Evolutionary conservation across 805 yeast genomes (phyloP).

Genomic region (Nakazawaea ishiwadae): DNA sequence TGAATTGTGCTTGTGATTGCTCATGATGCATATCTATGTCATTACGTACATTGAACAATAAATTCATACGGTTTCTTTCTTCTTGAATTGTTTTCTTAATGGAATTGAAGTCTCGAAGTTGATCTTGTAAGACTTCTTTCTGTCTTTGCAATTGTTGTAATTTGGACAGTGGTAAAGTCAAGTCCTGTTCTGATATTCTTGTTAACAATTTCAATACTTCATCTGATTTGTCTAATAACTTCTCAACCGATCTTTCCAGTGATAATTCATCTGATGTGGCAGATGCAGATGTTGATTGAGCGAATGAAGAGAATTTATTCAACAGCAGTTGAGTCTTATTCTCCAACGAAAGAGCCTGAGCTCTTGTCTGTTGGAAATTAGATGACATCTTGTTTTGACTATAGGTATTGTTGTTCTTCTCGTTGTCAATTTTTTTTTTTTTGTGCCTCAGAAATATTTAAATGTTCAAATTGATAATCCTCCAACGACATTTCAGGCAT

Average conservation of each 20-base stretch:
- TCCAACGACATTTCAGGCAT: too few species aligned
- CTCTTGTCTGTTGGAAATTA: slow-evolving; percentile 62
- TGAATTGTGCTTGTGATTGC: slow-evolving; percentile 25
- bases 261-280: slow-evolving; percentile 44
- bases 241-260: slow-evolving; percentile 44
- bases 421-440: background rate
- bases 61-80: slow-evolving; percentile 71
- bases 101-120: slow-evolving; percentile 55
- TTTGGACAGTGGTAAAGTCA: slow-evolving; percentile 63
- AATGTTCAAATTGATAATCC: background rate
- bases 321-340: slow-evolving; percentile 56
- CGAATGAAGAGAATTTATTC: slow-evolving; percentile 49
- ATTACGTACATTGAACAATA: slow-evolving; percentile 69
- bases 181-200: slow-evolving; percentile 51
- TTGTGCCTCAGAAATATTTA: background rate
- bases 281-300: slow-evolving; percentile 43
- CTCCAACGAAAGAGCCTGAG: slow-evolving; percentile 67
- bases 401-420: background rate
- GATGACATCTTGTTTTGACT: slow-evolving; percentile 24
- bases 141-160: slow-evolving; percentile 81
- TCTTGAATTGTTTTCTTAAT: slow-evolving; percentile 57
- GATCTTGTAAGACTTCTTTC: slow-evolving; percentile 69
- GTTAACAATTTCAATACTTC: slow-evolving; percentile 46
- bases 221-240: slow-evolving; percentile 47
- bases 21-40: slow-evolving; percentile 72